Evolutionary conservation across 352 stramenopile genomes (phyloP).

Genomic region (Globisporangium ultimum): DNA sequence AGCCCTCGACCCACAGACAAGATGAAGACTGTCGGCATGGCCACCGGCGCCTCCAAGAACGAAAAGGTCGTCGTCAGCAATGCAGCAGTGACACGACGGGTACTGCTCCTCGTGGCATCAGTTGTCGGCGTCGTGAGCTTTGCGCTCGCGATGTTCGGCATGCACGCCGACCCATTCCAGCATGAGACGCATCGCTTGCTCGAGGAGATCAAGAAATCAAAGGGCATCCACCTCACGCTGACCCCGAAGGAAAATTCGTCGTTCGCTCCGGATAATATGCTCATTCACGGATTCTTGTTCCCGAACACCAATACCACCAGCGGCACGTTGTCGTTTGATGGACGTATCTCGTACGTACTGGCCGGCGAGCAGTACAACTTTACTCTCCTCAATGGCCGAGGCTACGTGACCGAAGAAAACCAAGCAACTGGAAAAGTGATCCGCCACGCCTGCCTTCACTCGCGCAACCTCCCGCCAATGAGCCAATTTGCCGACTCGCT

Average conservation of each 20-base stretch:
- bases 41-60: no score
- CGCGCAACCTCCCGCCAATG: conserved; percentile 21
- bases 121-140: background rate
- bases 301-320: conserved; percentile 7
- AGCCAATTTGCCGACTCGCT: conserved; percentile 18
- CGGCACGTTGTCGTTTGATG: conserved; percentile 17
- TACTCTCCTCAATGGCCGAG: conserved; percentile 21
- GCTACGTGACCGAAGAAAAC: conserved; percentile 21
- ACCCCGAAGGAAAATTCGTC: conserved; percentile 9
- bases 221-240: conserved; percentile 14
- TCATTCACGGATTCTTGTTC: conserved; percentile 11
- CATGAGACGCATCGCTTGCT: conserved; percentile 8
- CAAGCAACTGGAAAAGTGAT: conserved; percentile 9
- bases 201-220: conserved; percentile 1
- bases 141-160: conserved; percentile 4
- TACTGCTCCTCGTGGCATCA: no score
- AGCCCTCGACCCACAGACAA: no score
- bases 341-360: conserved; percentile 24
- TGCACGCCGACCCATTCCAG: conserved; percentile 12
- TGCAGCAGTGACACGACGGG: no score
- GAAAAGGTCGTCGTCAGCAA: no score
- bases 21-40: no score
- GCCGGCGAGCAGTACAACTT: conserved; percentile 26
- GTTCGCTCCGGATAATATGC: background rate
- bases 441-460: conserved; percentile 18